These are phyloP conservation scores for Rhizophlyctis rosea DNA, from an alignment of 192 early-diverging fungal species.

Conservation along the genomic window DNA sequence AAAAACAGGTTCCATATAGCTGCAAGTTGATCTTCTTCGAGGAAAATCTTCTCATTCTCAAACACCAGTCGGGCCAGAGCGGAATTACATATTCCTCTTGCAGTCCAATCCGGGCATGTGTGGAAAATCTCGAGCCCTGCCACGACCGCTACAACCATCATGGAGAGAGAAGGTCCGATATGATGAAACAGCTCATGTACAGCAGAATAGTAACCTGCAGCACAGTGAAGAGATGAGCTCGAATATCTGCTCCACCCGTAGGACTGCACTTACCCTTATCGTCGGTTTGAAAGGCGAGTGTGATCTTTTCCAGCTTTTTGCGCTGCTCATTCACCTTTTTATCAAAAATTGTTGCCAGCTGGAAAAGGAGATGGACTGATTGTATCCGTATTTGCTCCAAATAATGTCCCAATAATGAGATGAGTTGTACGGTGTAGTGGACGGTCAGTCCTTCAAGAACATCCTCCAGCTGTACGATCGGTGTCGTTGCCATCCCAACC, in stretches of 20 bases:
- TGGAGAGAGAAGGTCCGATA: constrained; percentile 41
- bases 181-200: constrained; percentile 49
- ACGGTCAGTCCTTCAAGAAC: constrained; percentile 35
- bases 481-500: constrained; percentile 5
- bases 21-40: constrained; percentile 56
- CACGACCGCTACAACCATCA: constrained; percentile 51
- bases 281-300: constrained; percentile 37
- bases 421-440: constrained; percentile 47
- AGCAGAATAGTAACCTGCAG: constrained; percentile 36
- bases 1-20: constrained; percentile 62
- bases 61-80: constrained; percentile 49
- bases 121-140: constrained; percentile 60
- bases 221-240: constrained; percentile 18
- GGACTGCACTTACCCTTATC: constrained; percentile 32
- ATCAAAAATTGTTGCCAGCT: constrained; percentile 39
- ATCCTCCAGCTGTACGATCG: constrained; percentile 23
- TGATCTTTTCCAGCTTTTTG: constrained; percentile 32
- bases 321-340: constrained; percentile 19
- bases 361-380: constrained; percentile 35
- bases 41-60: constrained; percentile 52
- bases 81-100: constrained; percentile 51
- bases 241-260: not conserved
- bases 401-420: constrained; percentile 45
- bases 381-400: constrained; percentile 38
- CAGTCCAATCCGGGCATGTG: constrained; percentile 42